Evolutionary conservation across 208 protist species (phyloP), one percentile per base, ranked within the genome.

Genomic region (Wallacemonas sp.): DNA sequence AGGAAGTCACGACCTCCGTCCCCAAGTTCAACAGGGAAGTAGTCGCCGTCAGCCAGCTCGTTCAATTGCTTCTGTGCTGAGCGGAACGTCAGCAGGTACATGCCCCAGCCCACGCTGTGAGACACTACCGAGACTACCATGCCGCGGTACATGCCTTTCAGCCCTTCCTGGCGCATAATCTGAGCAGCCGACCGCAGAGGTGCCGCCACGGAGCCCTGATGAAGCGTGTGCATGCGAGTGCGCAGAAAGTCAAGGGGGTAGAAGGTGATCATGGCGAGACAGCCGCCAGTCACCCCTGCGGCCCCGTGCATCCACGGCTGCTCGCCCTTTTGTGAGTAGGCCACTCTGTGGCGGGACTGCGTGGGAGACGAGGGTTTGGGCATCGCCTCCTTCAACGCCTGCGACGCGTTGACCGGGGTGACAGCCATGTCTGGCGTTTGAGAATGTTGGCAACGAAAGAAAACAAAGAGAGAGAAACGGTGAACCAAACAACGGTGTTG

Each of bases 221-320:
- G 78, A n/a, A 87, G 57, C 4, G 75, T 83, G 50, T 95, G 85
- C 83, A 84, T 87, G n/a, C 83, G 75, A 2, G 89, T 95, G 41
- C 89, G 83, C 1, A 92, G 64, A 62, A 92, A 89, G 65, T 95
- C 89, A 2, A 95, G 75, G 1, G 89, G 89, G 63, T 95, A 95
- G 66, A 95, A 95, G 33, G 87, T 39, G 55, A 83, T 78, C 71
- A 80, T 92, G 2, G 89, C 74, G 3, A 82, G 54, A 5, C 78
- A 80, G 17, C 83, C 85, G 32, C 85, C 86, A 37, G 87, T 37
- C n/a, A 89, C 60, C 22, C 85, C 89, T 10, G 89, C 85, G 5
- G 63, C 68, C 33, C 81, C 80, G 68, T 95, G 89, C 73, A 90
- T 82, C 79, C 81, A 92, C 17, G 82, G 79, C 46, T 70, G 67